Conservation (phyloP, 768 basidiomycete genomes). For the Lentinula sp. region DNA sequence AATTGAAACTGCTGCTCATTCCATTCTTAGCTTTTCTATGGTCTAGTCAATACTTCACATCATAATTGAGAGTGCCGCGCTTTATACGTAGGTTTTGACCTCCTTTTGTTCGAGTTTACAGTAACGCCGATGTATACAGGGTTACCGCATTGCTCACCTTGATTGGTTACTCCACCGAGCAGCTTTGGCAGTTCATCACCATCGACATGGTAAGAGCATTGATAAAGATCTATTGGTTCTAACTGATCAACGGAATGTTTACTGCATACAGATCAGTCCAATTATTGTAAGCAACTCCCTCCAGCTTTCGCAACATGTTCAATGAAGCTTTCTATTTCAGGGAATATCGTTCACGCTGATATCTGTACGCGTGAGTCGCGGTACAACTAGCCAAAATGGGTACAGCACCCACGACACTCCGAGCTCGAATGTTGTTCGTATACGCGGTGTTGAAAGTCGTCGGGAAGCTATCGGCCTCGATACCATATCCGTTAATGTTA, state of each 20-base stretch:
- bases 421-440: not conserved
- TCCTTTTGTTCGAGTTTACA: not conserved
- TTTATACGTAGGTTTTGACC: not conserved
- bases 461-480: not conserved
- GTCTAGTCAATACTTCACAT: not conserved
- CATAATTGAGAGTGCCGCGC: constrained; percentile 1
- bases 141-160: not conserved
- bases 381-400: not conserved
- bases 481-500: not conserved
- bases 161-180: constrained; percentile 1
- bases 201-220: not conserved
- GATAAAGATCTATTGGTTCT: not conserved
- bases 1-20: too few species aligned
- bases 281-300: not conserved
- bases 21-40: too few species aligned
- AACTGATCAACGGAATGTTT: not conserved
- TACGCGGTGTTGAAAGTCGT: not conserved
- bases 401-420: not conserved
- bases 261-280: not conserved
- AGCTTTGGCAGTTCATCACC: not conserved
- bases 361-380: not conserved
- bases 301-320: not conserved
- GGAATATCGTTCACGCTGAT: constrained; percentile 3
- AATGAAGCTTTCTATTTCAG: not conserved
- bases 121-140: not conserved